Evolutionary conservation across 1,284 basidiomycete species (phyloP).

Genomic region (Melanopsichium pennsylvanicum): DNA sequence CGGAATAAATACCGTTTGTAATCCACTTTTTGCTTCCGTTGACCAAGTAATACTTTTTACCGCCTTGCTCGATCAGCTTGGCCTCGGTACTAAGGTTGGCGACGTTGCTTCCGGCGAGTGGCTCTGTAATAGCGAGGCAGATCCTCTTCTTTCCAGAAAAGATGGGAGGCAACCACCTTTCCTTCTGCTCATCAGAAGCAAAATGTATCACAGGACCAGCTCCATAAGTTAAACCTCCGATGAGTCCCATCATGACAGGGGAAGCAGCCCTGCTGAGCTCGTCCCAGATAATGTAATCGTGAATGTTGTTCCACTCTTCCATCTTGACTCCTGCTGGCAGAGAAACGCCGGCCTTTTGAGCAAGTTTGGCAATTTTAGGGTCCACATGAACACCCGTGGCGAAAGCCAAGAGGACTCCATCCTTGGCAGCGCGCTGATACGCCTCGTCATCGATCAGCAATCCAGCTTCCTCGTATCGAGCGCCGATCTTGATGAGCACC

Average conservation of each 20-base stretch:
- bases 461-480: slow-evolving; percentile 42
- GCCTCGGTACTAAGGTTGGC: slow-evolving; percentile 63
- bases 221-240: slow-evolving; percentile 41
- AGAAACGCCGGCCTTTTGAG: slow-evolving; percentile 20
- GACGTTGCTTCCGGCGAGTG: slow-evolving; percentile 65
- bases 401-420: slow-evolving; percentile 53
- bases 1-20: slow-evolving; percentile 64
- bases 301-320: slow-evolving; percentile 57
- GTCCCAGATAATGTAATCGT: slow-evolving; percentile 58
- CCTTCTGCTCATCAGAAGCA: slow-evolving; percentile 46
- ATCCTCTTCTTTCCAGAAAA: slow-evolving; percentile 51
- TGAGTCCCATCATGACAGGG: slow-evolving; percentile 35
- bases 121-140: slow-evolving; percentile 61
- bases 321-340: slow-evolving; percentile 47
- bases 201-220: slow-evolving; percentile 54
- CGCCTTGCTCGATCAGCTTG: slow-evolving; percentile 58
- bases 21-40: slow-evolving; percentile 66
- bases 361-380: slow-evolving; percentile 48
- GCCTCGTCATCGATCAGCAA: slow-evolving; percentile 33
- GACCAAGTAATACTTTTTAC: slow-evolving; percentile 65
- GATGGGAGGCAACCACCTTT: slow-evolving; percentile 49
- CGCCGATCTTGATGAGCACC: slow-evolving; percentile 35
- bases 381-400: slow-evolving; percentile 39
- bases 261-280: slow-evolving; percentile 50
- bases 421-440: slow-evolving; percentile 50